Base-by-base conservation (phyloP, 1,284 basidiomycete genomes). In the Sparassis latifolia region DNA sequence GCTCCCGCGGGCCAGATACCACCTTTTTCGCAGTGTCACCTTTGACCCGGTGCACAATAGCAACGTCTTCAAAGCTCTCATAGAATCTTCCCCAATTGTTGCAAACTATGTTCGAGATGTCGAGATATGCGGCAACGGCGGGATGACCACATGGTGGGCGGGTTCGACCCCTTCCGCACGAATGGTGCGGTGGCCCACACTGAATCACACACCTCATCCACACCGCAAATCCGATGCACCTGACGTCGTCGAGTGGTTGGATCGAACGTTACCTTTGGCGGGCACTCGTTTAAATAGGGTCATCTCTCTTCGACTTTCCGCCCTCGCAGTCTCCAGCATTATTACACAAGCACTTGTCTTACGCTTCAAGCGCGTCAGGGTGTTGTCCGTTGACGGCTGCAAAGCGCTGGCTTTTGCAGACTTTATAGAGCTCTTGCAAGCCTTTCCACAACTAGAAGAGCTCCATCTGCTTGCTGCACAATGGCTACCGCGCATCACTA, bases 1-100 rank as follows among this genome's bases (percentile, higher is more conserved):
- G 69, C 61, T 68, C 31, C 62, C 62, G 12, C 50, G 65, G 31
- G 58, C 64, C 12, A 65, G 67, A 6, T 61, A 62, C 52, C 64
- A 69, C 51, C 62, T 71, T 41, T 71, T 61, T 49, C 55, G 48
- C 27, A 45, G 35, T 42, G 40, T 62, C 43, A 10, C 51, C 10
- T 29, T 63, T 42, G 52, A 56, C n/a, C 56, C 53, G 5, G 54
- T 57, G 7, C 51, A 39, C 12, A 49, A 50, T 28, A 56, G 57
- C 6, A 51, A 52, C 29, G 50, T 49, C 5, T 61, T 62, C 53
- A 45, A 48, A n/a, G 40, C 29, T 5, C 50, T 63, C 31, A 32
- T 59, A 4, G 45, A 47, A 4, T 41, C 42, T 5, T 49, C 42
- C 10, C 59, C 58, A 9, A 47, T 49, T 3, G 48, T 62, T 30